Evolutionary conservation across 768 basidiomycete genomes (phyloP), one percentile per base, ranked within the genome.

Genomic region (Auriscalpium microsporum): DNA sequence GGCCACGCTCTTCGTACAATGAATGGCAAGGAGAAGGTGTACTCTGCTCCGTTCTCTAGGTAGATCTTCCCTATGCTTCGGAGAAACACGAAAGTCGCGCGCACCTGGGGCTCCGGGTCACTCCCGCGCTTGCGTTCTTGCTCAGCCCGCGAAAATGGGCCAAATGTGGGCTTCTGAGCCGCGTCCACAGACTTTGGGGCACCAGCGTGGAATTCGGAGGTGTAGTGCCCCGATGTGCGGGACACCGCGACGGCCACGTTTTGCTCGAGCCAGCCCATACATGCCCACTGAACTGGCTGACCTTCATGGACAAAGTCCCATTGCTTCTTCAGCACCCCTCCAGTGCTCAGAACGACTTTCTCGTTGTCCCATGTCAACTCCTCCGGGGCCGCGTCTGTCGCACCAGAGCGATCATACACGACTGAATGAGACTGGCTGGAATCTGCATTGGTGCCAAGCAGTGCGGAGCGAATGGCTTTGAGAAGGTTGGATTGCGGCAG

Each of bases 1-100:
- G 90, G 82, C 89, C 88, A 91, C 1, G 86, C 90, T 57, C 75
- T 80, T 38, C 84, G 77, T 3, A 90, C 86, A 55, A 89, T 78
- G 64, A 93, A 93, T 0, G 90, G 90, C 4, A 93, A 71, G 33
- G 86, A 80, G 65, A 90, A 85, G 1, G 86, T 87, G 63, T 84
- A 89, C 61, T 90, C 84, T 36, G 78, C 63, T 4, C 90, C 90
- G 58, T 86, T 85, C 60, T 75, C 72, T 54, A 88, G 70, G 63
- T 81, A 88, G 53, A 91, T 81, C 66, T 79, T 84, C 52, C 81
- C 87, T 45, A 86, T 78, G 63, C 80, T 85, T 23, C 90, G 79
- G 21, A 92, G 69, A 65, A 93, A 91, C 45, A 93, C 75, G 66
- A 90, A 92, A 1, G 87, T 78, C 4, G 80, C 86, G 33, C 80